Evolutionary conservation across 2,329 filamentous ascomycete genomes (phyloP), one percentile per base, ranked within the genome.

Genomic region (Neocucurbitaria cava): DNA sequence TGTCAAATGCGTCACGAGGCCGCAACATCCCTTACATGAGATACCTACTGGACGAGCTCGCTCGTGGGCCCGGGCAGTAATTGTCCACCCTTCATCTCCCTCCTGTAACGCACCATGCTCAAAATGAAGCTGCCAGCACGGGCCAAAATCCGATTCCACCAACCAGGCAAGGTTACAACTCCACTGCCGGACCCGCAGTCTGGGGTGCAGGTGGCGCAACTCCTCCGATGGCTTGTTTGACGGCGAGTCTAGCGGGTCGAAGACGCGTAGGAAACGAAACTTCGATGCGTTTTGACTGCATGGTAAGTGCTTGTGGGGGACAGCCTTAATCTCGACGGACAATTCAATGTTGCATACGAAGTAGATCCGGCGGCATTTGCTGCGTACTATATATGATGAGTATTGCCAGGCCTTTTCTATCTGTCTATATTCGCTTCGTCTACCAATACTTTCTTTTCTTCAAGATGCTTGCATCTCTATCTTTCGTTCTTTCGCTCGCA

Each of bases 401-500:
- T 20, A 13, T 43, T 43, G 31, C 24, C 31, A 35, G 33, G 24
- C 28, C 17, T 39, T 26, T 23, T 40, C 11, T 23, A 33, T 26
- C 24, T 45, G 18, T 39, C 23, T 39, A 17, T 33, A 39, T 39
- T 47, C 31, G 41, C 41, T 47, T 28, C 33, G 3, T 43, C 43
- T 23, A 46, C 43, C 43, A 40, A 24, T 40, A 40, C 31, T 15
- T 43, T 52, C 26, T 17, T 46, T 47, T 39, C 28, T 46, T 48
- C 36, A 59, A 43, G 18, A 68, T 68, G 64, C 53, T 58, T 43
- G 43, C 52, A 17, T 54, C 53, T 8, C 46, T 70, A 20, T 33
- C 54, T 20, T 50, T 71, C n/a, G 36, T 68, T 18, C 46, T 68
- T 46, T 62, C 64, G 31, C 56, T 72, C 18, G 54, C 56, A 30